Conservation (phyloP, 1,284 basidiomycete species). For the Puccinia novopanici region DNA sequence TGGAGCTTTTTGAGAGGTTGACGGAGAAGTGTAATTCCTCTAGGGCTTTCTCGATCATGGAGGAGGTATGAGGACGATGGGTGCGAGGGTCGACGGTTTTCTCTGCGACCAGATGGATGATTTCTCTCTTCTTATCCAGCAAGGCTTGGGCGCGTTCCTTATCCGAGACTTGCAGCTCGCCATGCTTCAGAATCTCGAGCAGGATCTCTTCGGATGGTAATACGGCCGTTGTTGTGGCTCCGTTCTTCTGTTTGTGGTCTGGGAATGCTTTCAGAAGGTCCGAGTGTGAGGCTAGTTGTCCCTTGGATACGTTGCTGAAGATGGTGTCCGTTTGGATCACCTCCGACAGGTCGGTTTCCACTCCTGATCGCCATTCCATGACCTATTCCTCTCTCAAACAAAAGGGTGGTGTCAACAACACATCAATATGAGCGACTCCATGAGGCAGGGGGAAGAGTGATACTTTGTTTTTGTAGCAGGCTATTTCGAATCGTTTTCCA, state of each 20-base stretch:
- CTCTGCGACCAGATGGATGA: slow-evolving; percentile 88
- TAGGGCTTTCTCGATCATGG: slow-evolving; percentile 98
- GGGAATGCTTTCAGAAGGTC: slow-evolving; percentile 89
- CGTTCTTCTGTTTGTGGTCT: too few relatives aligned
- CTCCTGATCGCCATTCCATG: slow-evolving; percentile 44
- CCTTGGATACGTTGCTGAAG: slow-evolving; percentile 95
- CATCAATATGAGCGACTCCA: too few relatives aligned
- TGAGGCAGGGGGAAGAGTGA: slow-evolving; percentile 62
- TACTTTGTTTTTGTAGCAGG: slow-evolving; percentile 99
- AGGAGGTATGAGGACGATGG: slow-evolving; percentile 84
- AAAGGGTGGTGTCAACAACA: too few relatives aligned
- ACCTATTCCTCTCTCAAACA: slow-evolving; percentile 14
- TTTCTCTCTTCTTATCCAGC: slow-evolving; percentile 79
- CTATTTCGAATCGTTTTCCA: slow-evolving; percentile 98
- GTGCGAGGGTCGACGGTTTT: slow-evolving; percentile 92
- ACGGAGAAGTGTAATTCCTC: slow-evolving; percentile 88
- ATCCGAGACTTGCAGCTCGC: slow-evolving; percentile 94
- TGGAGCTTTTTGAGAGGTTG: slow-evolving; percentile 83
- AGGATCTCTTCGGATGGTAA: slow-evolving; percentile 67
- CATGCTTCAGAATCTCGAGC: slow-evolving; percentile 91
- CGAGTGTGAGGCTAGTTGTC: slow-evolving; percentile 81
- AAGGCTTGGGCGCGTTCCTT: slow-evolving; percentile 93
- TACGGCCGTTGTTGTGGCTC: neutral
- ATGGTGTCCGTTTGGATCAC: slow-evolving; percentile 96
- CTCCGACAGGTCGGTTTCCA: slow-evolving; percentile 87